A percentile compares a stretch with the other conserved stretches of the same genome.
Evolutionary conservation across 176 grass and related monocot species (phyloP).

Genomic region (Canna indica): DNA sequence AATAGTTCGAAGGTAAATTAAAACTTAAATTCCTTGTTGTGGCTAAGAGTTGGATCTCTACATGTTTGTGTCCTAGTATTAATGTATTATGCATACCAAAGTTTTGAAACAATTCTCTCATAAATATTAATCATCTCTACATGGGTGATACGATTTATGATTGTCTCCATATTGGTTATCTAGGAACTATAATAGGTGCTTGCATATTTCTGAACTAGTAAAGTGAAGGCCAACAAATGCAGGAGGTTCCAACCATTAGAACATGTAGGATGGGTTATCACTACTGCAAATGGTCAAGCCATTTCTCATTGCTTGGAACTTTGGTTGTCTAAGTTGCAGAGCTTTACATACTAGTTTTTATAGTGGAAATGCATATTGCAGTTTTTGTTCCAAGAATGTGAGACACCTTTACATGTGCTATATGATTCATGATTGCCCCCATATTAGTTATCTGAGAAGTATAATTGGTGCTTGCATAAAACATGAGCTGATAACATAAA

Average conservation of each 20-base stretch:
- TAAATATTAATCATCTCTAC: background rate
- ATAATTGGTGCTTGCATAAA: background rate
- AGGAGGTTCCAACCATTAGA: too few species aligned
- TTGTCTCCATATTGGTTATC: background rate
- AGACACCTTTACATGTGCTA: background rate
- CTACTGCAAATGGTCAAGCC: too few species aligned
- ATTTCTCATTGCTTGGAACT: too few species aligned
- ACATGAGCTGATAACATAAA: background rate
- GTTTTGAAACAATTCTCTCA: background rate
- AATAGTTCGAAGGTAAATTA: slow-evolving; percentile 32
- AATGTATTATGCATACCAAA: background rate
- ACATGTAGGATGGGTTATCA: too few species aligned
- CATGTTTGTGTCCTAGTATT: background rate
- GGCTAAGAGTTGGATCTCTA: slow-evolving; percentile 8
- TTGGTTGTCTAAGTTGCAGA: too few species aligned
- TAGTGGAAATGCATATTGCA: background rate
- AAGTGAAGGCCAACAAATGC: too few species aligned
- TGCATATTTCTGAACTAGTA: too few species aligned
- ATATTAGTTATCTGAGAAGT: background rate
- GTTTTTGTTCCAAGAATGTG: background rate
- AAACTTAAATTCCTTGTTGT: background rate
- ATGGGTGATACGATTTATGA: background rate
- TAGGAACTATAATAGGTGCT: too few species aligned
- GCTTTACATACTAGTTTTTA: background rate
- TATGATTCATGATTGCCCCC: background rate